Percentiles rank a stretch among this genome's conserved stretches.
Evolutionary conservation across 352 stramenopile genomes (phyloP).

Genomic region (Pythium myriotylum): DNA sequence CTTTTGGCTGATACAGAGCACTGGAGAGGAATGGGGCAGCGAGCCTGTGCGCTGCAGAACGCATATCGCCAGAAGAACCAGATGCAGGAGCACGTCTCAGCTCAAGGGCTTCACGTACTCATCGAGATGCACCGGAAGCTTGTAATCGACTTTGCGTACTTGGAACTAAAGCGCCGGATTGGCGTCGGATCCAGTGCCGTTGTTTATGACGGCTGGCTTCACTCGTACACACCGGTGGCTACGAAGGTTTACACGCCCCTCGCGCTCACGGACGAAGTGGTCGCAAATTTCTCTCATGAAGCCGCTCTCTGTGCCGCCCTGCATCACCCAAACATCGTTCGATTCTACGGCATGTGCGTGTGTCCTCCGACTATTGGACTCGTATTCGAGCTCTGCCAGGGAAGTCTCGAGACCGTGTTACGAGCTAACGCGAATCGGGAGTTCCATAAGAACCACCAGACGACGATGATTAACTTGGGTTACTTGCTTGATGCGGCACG

Average conservation of each 20-base stretch:
- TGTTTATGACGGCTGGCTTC: conserved; percentile 41
- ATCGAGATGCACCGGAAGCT: conserved; percentile 3
- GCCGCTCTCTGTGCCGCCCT: conserved; percentile 41
- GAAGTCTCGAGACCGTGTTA: conserved; percentile 35
- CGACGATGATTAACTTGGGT: conserved; percentile 32
- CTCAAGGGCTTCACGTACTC: conserved; percentile 20
- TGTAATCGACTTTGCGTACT: conserved; percentile 21
- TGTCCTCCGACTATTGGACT: conserved; percentile 51
- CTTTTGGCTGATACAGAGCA: conserved; percentile 35
- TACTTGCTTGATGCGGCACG: conserved; percentile 50
- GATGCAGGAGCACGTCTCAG: conserved; percentile 41
- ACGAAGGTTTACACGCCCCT: conserved; percentile 58
- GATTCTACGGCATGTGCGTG: conserved; percentile 54
- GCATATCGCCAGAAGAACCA: conserved; percentile 23
- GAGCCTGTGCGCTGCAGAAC: conserved; percentile 26
- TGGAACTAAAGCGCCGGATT: conserved; percentile 41
- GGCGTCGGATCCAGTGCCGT: conserved; percentile 38
- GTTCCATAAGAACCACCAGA: conserved; percentile 23
- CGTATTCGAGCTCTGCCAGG: conserved; percentile 52
- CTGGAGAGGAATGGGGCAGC: conserved; percentile 29
- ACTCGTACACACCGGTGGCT: conserved; percentile 35
- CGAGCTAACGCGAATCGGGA: neutral
- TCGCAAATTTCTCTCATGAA: conserved; percentile 50
- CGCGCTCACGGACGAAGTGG: conserved; percentile 37
- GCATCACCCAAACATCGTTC: conserved; percentile 49